Conservation (phyloP, 2,329 filamentous ascomycete species). For the Penicillium griseofulvum region DNA sequence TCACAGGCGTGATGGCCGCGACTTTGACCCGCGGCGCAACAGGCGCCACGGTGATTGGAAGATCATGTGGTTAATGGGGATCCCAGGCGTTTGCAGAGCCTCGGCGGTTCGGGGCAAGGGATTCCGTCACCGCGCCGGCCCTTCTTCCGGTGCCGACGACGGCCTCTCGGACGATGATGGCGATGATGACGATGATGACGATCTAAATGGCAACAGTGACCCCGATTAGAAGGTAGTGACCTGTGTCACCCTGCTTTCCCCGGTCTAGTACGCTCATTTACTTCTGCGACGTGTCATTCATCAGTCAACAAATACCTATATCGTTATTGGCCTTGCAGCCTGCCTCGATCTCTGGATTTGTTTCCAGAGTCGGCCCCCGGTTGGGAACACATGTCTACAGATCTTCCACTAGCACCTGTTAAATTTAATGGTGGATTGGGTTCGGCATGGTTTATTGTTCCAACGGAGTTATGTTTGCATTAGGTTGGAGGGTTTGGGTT, state of each 20-base stretch:
- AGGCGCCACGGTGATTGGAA: slow-evolving; percentile 32
- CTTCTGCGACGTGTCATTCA: slow-evolving; percentile 4
- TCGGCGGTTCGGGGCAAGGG: slow-evolving; percentile 31
- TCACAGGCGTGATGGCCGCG: slow-evolving; percentile 37
- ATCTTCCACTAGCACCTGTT: slow-evolving; percentile 7
- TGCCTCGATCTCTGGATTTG: background rate
- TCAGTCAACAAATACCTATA: slow-evolving; percentile 8
- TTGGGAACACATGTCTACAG: slow-evolving; percentile 5
- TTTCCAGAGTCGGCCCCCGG: background rate
- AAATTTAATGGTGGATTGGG: slow-evolving; percentile 10
- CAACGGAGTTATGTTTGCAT: slow-evolving; percentile 11
- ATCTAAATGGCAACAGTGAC: slow-evolving; percentile 64
- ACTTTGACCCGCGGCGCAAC: slow-evolving; percentile 35
- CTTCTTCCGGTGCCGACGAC: slow-evolving; percentile 53
- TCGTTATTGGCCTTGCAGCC: slow-evolving; percentile 7
- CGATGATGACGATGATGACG: slow-evolving; percentile 64
- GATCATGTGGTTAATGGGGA: slow-evolving; percentile 37
- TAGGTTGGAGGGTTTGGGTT: slow-evolving; percentile 11
- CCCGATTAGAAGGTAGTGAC: slow-evolving; percentile 57
- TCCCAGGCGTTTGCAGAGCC: slow-evolving; percentile 46
- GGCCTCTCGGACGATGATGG: slow-evolving; percentile 56
- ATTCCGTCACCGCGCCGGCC: slow-evolving; percentile 25
- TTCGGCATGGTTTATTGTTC: slow-evolving; percentile 9
- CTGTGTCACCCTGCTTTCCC: slow-evolving; percentile 47
- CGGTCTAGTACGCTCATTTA: slow-evolving; percentile 7